Evolutionary conservation across 805 yeast species (phyloP).

Genomic region (Gaillardinia entomophila): DNA sequence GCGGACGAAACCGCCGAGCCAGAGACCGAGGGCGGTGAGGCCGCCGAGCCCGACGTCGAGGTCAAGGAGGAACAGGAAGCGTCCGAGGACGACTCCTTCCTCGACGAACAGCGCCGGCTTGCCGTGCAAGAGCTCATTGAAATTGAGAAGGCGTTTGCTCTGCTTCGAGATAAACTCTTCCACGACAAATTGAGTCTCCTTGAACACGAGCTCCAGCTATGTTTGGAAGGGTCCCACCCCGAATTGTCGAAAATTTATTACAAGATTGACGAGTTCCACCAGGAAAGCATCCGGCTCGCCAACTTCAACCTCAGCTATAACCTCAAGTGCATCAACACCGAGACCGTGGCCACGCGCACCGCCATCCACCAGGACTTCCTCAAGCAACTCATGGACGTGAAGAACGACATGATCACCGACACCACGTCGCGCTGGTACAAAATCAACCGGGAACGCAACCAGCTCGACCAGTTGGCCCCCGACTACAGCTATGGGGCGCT

Average conservation of each 20-base stretch:
- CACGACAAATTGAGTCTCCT: slow-evolving; percentile 74
- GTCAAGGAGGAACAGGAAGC: slow-evolving; percentile 2
- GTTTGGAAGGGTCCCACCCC: slow-evolving; percentile 88
- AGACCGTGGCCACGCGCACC: slow-evolving; percentile 73
- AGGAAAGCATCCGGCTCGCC: slow-evolving; percentile 52
- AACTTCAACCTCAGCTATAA: slow-evolving; percentile 48
- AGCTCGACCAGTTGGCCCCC: slow-evolving; percentile 61
- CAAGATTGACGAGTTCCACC: slow-evolving; percentile 68
- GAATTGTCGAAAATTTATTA: slow-evolving; percentile 69
- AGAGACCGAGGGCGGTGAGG: slow-evolving; percentile 5
- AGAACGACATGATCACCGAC: slow-evolving; percentile 56
- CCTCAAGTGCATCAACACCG: slow-evolving; percentile 69
- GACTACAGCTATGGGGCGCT: slow-evolving; percentile 44
- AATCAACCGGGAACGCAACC: slow-evolving; percentile 81
- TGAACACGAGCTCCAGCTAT: slow-evolving; percentile 80
- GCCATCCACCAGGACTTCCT: slow-evolving; percentile 79
- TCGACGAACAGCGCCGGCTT: slow-evolving; percentile 43
- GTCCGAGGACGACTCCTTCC: slow-evolving; percentile 7
- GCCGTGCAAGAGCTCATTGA: slow-evolving; percentile 71
- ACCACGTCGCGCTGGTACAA: slow-evolving; percentile 90
- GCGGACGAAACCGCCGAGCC: slow-evolving; percentile 4
- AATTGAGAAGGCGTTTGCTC: slow-evolving; percentile 84
- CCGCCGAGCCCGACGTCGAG: slow-evolving; percentile 5
- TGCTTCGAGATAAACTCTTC: slow-evolving; percentile 74
- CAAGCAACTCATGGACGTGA: slow-evolving; percentile 61